These are phyloP conservation scores for Colletotrichum musicola DNA, from an alignment of 2,329 filamentous ascomycete genomes.

Conservation along the genomic window DNA sequence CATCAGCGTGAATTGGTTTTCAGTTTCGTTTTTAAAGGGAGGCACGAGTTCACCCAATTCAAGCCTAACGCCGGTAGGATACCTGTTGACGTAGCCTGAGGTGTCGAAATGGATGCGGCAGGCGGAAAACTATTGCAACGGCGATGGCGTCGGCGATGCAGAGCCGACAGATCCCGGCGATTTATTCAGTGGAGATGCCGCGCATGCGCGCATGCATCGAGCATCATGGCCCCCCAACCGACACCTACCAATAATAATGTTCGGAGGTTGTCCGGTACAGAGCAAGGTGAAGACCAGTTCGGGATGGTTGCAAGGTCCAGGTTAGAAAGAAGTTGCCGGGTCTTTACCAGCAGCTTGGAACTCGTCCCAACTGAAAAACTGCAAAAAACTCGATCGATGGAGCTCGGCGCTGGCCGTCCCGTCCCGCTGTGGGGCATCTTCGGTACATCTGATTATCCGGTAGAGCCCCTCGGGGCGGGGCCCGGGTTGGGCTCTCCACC, in stretches of 20 bases:
- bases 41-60: background rate
- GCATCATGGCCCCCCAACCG: constrained; percentile 5
- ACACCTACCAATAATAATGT: constrained; percentile 2
- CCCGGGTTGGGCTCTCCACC: too few species aligned
- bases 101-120: too few species aligned
- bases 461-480: too few species aligned
- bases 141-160: background rate
- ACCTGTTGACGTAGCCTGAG: background rate
- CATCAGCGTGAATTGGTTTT: constrained; percentile 8
- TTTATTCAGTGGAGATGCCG: constrained; percentile 1
- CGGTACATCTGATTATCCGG: constrained; percentile 16
- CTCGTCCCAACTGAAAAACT: constrained; percentile 30
- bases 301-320: constrained; percentile 39
- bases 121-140: background rate
- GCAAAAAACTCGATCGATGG: constrained; percentile 25
- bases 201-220: background rate
- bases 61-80: background rate
- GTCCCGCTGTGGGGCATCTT: constrained; percentile 30
- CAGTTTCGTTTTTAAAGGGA: constrained; percentile 25
- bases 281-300: constrained; percentile 21
- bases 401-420: constrained; percentile 38
- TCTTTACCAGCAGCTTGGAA: constrained; percentile 26
- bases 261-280: constrained; percentile 19
- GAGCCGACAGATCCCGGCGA: background rate
- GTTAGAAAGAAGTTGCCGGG: constrained; percentile 33